Evolutionary conservation across 495 filamentous ascomycete genomes (phyloP).

Genomic region (Podospora conica): DNA sequence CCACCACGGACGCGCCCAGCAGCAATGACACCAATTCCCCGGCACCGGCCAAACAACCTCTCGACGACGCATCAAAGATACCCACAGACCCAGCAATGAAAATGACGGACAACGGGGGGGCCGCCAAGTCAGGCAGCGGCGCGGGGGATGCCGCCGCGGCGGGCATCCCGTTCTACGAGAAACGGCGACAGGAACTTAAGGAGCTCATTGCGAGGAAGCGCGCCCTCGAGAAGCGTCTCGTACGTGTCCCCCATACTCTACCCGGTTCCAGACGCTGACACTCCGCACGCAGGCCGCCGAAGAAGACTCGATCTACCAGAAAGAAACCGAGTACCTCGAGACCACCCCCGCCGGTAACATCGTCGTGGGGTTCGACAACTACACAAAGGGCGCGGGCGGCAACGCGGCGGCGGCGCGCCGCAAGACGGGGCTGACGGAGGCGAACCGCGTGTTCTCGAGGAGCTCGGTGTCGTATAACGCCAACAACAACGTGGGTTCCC

Average conservation of each 20-base stretch:
- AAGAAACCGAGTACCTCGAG: conserved; percentile 84
- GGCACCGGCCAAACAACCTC: background rate
- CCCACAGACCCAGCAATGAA: conserved; percentile 2
- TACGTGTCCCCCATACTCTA: conserved; percentile 20
- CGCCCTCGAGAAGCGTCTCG: conserved; percentile 40
- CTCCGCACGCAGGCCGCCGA: conserved; percentile 21
- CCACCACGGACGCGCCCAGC: conserved; percentile 3
- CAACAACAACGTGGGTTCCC: conserved; percentile 35
- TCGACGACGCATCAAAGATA: background rate
- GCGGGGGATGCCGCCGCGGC: conserved; percentile 30
- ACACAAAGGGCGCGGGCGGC: conserved; percentile 78
- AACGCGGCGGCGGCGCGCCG: conserved; percentile 43
- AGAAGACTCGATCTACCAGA: conserved; percentile 79
- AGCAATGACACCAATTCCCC: background rate
- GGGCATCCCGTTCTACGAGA: conserved; percentile 46
- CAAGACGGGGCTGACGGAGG: conserved; percentile 44
- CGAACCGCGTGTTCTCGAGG: conserved; percentile 52
- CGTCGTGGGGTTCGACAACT: conserved; percentile 93
- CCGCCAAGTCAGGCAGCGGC: conserved; percentile 24
- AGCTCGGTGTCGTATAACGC: conserved; percentile 53
- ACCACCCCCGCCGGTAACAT: conserved; percentile 90
- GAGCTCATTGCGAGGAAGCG: conserved; percentile 41
- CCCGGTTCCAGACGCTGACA: background rate
- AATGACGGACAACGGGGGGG: conserved; percentile 51
- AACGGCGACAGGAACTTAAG: conserved; percentile 43